Percentiles rank a stretch among this genome's conserved stretches.
phyloP scores from a whole-genome alignment of 345 rosid species.

The Microcos paniculata region DNA sequence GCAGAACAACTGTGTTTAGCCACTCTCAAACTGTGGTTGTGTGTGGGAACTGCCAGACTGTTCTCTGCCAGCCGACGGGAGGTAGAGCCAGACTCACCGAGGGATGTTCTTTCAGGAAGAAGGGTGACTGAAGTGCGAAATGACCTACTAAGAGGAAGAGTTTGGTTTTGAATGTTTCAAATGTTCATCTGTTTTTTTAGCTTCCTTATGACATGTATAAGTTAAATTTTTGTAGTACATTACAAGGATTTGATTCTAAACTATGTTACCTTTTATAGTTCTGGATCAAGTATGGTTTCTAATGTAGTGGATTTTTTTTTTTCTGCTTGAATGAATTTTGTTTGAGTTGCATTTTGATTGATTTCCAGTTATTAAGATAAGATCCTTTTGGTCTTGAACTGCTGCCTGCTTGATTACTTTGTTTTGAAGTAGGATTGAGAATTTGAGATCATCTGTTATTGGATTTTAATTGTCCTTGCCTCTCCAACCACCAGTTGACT shows the following conservation, averaged over 20 bases:
- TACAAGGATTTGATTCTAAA: constrained; percentile 1
- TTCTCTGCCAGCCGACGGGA: constrained; percentile 19
- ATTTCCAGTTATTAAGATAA: no score
- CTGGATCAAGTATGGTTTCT: constrained; percentile 5
- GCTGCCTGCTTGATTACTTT: no score
- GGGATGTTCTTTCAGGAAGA: constrained; percentile 18
- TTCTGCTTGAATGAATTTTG: not conserved
- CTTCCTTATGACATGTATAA: not conserved
- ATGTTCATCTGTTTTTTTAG: not conserved
- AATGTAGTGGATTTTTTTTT: not conserved
- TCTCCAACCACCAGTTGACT: no score
- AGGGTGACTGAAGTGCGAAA: constrained; percentile 4
- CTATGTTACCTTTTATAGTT: not conserved
- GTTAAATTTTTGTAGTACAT: not conserved
- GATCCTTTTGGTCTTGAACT: no score
- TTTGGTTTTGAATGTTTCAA: not conserved
- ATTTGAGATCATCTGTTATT: no score
- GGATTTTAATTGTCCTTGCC: no score
- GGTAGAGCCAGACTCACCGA: constrained; percentile 18
- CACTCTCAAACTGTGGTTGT: constrained; percentile 19
- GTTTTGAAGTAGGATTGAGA: no score
- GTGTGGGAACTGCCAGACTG: constrained; percentile 14
- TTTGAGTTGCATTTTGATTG: no score
- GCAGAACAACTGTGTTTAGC: constrained; percentile 16
- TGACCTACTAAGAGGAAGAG: no score